Base-by-base conservation (phyloP, 306 rosid species). In the Glycine soja region DNA sequence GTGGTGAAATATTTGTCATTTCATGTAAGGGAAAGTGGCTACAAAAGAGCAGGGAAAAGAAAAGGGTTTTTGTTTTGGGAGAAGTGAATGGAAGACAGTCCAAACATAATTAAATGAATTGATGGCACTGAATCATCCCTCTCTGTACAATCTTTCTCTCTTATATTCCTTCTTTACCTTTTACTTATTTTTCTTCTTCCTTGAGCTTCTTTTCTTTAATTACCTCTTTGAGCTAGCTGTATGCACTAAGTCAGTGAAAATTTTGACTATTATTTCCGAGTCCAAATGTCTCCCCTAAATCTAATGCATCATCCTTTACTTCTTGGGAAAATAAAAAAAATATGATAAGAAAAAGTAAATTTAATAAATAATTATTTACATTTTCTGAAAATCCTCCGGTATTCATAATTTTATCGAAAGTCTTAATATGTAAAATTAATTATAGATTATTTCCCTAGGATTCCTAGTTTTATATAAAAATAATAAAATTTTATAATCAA, bases 21-120 rank as follows among this genome's bases (percentile, higher is more conserved):
- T 90, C 90, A 78, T 88, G 96, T 84, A 88, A 81, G 86, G 88
- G 77, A 88, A 90, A 90, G 96, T 88, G 89, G 94, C 82, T 81
- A 86, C 93, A 88, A 74, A 82, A 63, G 81, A 32, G 57, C 76
- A 80, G 83, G 65, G 75, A 82, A 90, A 90, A 81, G 77, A 70
- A 85, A 81, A 79, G 61, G 46, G 72, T 89, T 85, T 89, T 85
- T 58, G 74, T 61, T 80, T 83, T 58, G 30, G 30, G 30, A 2
- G 30, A 24, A 24, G 30, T 24, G 30, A 24, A 24, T 24, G 30
- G 30, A 24, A 24, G 30, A 24, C 30, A 24, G 30, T 24, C 30
- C 30, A 24, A 24, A 24, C 30, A 24, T 24, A 0, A 24, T 24
- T 24, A 24, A 0, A 24, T 24, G 30, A 24, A 24, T 24, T 24